Base-by-base conservation (phyloP, 2,329 filamentous ascomycete genomes). In the Orbilia ellipsospora region DNA sequence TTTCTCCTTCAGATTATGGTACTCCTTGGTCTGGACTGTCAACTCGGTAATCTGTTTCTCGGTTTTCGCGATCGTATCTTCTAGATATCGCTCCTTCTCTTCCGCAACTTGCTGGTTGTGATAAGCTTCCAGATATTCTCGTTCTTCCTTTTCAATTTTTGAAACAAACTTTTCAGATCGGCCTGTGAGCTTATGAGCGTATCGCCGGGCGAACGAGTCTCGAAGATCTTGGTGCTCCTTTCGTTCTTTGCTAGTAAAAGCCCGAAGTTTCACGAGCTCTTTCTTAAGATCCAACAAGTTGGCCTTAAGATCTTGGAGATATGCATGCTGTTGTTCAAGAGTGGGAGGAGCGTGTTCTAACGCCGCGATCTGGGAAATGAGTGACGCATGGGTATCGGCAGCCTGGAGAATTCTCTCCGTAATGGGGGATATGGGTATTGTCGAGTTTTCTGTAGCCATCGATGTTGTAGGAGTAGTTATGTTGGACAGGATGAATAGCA, bases 61-160 rank as follows among this genome's bases (percentile, higher is more conserved):
- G 0, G 86, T 86, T 2, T 84, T 81, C 0, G 80, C 76, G 0
- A 85, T 81, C 68, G 85, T 83, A 0, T 60, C 60, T 4, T 81
- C 80, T 1, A 88, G 78, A 61, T 82, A 81, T 1, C 83, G 81
- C 44, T 84, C 82, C 57, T 83, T 78, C 45, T 84, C 82, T 54
- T 84, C 83, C 50, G 84, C 84, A 23, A 84, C 82, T 23, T 85
- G 83, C 69, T 85, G 82, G 31, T 84, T 80, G 72, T 87, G 84
- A 55, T 87, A 82, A 0, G 84, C 86, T 54, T 86, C 84, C 26
- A 87, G 83, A 79, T 87, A 88, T 76, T 88, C 86, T 51, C 82
- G 81, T 79, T 88, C 86, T 80, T 88, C 87, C 75, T 85, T 86
- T 57, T 83, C 83, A 13, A 86, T 85, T 59, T 83, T 83, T n/a